These are phyloP conservation scores for Hondaea fermentalgiana DNA, from an alignment of 108 stramenopile genomes.

Conservation along the genomic window DNA sequence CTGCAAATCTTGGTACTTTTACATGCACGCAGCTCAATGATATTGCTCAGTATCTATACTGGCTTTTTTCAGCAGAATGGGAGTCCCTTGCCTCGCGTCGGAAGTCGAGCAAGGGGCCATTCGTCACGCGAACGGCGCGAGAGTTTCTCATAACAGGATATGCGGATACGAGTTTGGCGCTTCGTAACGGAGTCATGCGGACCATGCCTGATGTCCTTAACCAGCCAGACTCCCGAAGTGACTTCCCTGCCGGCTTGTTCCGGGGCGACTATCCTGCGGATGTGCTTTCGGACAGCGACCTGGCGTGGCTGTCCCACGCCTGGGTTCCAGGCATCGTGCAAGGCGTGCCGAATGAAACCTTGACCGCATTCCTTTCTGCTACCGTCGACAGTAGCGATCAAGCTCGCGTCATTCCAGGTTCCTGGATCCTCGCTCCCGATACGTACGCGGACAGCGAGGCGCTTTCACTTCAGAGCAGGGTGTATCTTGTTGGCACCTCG, in stretches of 20 bases:
- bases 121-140: neutral
- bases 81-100: neutral
- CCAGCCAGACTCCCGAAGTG: neutral
- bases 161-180: neutral
- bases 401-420: neutral
- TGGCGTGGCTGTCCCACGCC: neutral
- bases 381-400: neutral
- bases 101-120: neutral
- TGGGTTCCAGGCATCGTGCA: neutral
- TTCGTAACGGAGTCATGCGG: neutral
- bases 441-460: neutral
- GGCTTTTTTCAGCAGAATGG: neutral
- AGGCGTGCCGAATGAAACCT: neutral
- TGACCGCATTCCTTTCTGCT: neutral
- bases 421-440: neutral
- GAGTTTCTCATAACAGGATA: neutral
- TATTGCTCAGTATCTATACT: neutral
- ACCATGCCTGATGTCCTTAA: neutral
- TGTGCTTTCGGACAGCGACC: neutral
- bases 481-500: neutral
- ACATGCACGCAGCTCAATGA: conserved; percentile 1
- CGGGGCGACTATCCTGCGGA: neutral
- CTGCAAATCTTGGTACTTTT: neutral
- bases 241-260: neutral
- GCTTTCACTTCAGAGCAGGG: neutral